These are phyloP conservation scores for Penicillium pancosmium DNA, from an alignment of 495 filamentous ascomycete species.

Conservation along the genomic window DNA sequence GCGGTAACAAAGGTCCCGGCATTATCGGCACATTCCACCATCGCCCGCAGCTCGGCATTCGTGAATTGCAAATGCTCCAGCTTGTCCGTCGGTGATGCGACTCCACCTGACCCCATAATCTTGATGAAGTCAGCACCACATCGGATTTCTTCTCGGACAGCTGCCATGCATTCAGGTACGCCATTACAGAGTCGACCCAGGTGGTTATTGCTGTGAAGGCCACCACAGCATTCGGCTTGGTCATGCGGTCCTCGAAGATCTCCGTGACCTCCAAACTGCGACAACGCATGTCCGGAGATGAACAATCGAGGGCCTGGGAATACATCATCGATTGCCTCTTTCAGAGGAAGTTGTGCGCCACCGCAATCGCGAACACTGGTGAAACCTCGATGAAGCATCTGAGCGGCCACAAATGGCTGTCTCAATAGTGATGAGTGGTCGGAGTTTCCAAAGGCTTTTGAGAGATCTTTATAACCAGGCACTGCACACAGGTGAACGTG, in stretches of 20 bases:
- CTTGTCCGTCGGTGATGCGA: constrained; percentile 53
- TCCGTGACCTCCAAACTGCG: constrained; percentile 59
- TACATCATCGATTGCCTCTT: constrained; percentile 54
- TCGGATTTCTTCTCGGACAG: constrained; percentile 54
- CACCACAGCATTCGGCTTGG: constrained; percentile 46
- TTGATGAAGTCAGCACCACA: constrained; percentile 59
- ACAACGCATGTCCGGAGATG: constrained; percentile 45
- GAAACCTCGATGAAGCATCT: constrained; percentile 57
- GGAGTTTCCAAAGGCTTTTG: constrained; percentile 31
- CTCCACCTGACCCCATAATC: constrained; percentile 59
- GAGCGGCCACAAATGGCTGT: constrained; percentile 46
- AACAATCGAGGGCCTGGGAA: constrained; percentile 53
- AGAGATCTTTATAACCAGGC: constrained; percentile 37
- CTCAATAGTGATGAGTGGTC: constrained; percentile 37
- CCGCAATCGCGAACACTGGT: constrained; percentile 56
- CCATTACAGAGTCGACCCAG: constrained; percentile 52
- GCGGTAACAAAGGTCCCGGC: constrained; percentile 56
- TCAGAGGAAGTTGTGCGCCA: constrained; percentile 51
- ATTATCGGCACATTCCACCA: constrained; percentile 48
- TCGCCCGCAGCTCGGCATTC: constrained; percentile 52
- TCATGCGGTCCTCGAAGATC: constrained; percentile 45
- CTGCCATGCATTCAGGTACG: constrained; percentile 51
- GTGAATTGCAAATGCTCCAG: constrained; percentile 56
- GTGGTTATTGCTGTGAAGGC: constrained; percentile 30
- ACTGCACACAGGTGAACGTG: constrained; percentile 56